These are phyloP conservation scores for Arthrobotrys entomopaga DNA, from an alignment of 2,329 filamentous ascomycete genomes.

Conservation along the genomic window DNA sequence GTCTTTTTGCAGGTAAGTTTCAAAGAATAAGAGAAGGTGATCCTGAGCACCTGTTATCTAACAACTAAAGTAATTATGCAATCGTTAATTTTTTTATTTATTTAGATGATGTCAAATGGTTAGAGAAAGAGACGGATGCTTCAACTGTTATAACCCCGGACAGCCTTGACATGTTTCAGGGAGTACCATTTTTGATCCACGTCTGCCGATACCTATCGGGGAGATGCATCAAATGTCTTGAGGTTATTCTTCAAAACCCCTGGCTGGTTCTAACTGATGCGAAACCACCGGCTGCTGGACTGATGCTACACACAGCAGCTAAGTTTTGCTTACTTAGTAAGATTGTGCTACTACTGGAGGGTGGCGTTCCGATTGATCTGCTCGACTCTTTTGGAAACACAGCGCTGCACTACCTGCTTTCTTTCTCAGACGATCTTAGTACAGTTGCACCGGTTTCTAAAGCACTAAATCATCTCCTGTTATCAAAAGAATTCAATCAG, in stretches of 20 bases:
- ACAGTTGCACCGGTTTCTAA: too few relatives aligned
- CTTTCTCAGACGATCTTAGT: too few relatives aligned
- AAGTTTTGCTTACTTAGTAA: not conserved
- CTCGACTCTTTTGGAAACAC: not conserved
- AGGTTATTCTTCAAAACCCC: slow-evolving; percentile 25
- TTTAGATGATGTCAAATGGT: slow-evolving; percentile 13
- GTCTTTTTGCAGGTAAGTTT: slow-evolving; percentile 8
- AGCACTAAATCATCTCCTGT: too few relatives aligned
- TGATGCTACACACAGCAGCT: slow-evolving; percentile 28
- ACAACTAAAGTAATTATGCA: too few relatives aligned
- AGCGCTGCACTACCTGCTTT: not conserved
- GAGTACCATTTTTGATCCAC: not conserved
- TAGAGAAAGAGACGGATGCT: too few relatives aligned
- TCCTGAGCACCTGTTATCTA: too few relatives aligned
- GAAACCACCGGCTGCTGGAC: not conserved
- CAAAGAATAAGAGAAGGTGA: too few relatives aligned
- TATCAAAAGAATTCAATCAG: too few relatives aligned
- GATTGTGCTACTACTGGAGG: not conserved
- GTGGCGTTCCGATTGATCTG: not conserved
- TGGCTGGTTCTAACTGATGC: slow-evolving; percentile 10
- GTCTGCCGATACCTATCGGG: not conserved
- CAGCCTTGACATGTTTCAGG: too few relatives aligned
- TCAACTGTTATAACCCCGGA: too few relatives aligned
- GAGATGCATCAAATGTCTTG: slow-evolving; percentile 8
- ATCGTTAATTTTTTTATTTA: too few relatives aligned